phyloP scores from a whole-genome alignment of 176 grass and related monocot species.

The Tuctoria greenei region DNA sequence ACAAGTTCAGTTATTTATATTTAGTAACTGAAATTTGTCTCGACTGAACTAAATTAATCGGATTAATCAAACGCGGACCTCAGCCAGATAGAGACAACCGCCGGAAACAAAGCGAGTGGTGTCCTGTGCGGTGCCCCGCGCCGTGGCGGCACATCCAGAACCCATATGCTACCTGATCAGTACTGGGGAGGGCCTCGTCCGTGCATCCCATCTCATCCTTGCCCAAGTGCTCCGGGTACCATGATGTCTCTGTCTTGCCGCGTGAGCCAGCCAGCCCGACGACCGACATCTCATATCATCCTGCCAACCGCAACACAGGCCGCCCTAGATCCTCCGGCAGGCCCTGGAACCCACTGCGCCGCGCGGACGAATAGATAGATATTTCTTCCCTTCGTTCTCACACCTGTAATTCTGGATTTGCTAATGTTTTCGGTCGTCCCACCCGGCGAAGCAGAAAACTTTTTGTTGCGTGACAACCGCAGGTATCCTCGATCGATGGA shows the following conservation, averaged over 20 bases:
- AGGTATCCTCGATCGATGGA: neutral
- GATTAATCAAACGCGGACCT: too few relatives aligned
- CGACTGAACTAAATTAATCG: too few relatives aligned
- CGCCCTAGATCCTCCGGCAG: neutral
- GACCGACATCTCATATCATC: neutral
- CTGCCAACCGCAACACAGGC: neutral
- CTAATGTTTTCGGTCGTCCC: neutral
- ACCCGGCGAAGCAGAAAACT: neutral
- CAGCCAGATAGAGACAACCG: too few relatives aligned
- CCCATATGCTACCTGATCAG: too few relatives aligned
- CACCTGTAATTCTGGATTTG: neutral
- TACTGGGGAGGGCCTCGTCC: too few relatives aligned
- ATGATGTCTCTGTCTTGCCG: neutral
- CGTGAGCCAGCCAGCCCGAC: neutral
- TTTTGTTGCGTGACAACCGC: neutral
- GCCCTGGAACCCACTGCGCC: neutral
- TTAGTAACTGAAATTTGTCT: too few relatives aligned
- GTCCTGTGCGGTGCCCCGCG: too few relatives aligned
- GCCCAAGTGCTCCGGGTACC: too few relatives aligned
- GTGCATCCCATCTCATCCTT: too few relatives aligned
- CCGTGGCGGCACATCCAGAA: too few relatives aligned
- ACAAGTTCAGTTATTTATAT: too few relatives aligned
- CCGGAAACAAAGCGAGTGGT: too few relatives aligned
- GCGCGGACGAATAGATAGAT: slow-evolving; percentile 10
- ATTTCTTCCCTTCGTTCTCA: neutral